Evolutionary conservation across 352 stramenopile genomes (phyloP), one percentile per base, ranked within the genome.

Genomic region (Peronospora destructor): DNA sequence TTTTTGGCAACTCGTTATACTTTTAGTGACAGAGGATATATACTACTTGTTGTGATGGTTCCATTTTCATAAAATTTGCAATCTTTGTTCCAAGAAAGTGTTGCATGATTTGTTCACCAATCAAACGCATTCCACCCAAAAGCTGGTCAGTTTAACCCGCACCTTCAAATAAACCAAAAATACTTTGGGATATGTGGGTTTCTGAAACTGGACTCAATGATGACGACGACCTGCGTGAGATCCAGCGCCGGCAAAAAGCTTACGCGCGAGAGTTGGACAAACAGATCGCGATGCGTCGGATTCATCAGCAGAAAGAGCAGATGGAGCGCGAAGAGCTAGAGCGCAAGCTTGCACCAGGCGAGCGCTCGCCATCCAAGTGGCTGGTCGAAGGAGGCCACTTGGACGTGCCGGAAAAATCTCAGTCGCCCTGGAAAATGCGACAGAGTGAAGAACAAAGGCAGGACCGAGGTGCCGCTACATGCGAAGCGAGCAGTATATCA

Each of bases 251-350:
- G 63, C 73, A 76, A 56, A 67, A 84, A 53, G 66, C 64, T 35
- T 88, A 87, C 54, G 79, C 76, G 33, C 68, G 67, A 23, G 79
- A 84, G 43, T 59, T 91, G 21, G 78, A 86, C 35, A 56, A 71
- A 51, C 78, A 89, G 68, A 89, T 89, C 12, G 78, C 70, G 35
- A 38, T 77, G 49, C 78, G 73, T 7, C 66, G 69, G 10, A 69
- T 63, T 14, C 54, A 50, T 21, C 66, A 84, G 46, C 61, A 59
- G 7, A 61, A 85, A 33, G 64, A 85, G 52, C 60, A 84, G 49
- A 59, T 66, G 43, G 69, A 82, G 57, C 50, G 56, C 13, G 71
- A 81, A 38, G 66, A 79, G 48, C 63, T 84, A 26, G 73, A 87
- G 59, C 74, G 67, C 23, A 71, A 70, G 40, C 65, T 86, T 17